Evolutionary conservation across 345 rosid genomes (phyloP), one percentile per base, ranked within the genome.

Genomic region (Brassica carinata): DNA sequence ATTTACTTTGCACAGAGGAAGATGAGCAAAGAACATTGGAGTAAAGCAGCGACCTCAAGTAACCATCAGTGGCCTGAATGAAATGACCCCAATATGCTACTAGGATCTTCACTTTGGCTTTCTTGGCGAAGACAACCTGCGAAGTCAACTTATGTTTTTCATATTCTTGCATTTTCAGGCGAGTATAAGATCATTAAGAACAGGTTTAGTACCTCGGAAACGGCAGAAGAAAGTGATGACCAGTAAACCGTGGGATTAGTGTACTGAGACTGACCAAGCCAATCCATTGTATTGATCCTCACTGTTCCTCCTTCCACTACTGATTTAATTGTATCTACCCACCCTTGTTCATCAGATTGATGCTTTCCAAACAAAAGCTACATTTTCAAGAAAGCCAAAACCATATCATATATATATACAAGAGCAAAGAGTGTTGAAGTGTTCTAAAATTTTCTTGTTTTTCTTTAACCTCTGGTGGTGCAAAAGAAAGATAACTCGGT

Each of bases 211-310:
- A 94, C 98, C 97, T 94, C 86, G 8, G 97, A 88, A 71, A 94
- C 69, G 19, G 93, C 89, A 9, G 94, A 85, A 61, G 96, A 89
- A 74, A 94, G 86, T 19, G 93, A 86, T 34, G 97, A 79, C 97
- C 98, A 94, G 69, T 87, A 92, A 82, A 92, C 87, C 3, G 82
- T 86, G 68, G 80, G 87, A 9, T 83, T 57, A 15, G 72, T 74
- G 75, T 69, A 92, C n/a, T 92, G 92, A 43, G 97, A 90, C 82
- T 94, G 98, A 18, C 98, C 97, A 53, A 94, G 94, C 97, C 97
- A 94, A 71, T 94, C 98, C 94, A 92, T 94, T 6, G 96, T 90
- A 73, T 80, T 90, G 61, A 94, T 92, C 82, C 94, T 87, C 48
- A 94, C 86, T 0, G 87, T 88, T 59, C 84, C 89, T 78, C 93